Conservation (phyloP, 2,329 filamentous ascomycete genomes). For the Magnaporthiopsis poae region DNA sequence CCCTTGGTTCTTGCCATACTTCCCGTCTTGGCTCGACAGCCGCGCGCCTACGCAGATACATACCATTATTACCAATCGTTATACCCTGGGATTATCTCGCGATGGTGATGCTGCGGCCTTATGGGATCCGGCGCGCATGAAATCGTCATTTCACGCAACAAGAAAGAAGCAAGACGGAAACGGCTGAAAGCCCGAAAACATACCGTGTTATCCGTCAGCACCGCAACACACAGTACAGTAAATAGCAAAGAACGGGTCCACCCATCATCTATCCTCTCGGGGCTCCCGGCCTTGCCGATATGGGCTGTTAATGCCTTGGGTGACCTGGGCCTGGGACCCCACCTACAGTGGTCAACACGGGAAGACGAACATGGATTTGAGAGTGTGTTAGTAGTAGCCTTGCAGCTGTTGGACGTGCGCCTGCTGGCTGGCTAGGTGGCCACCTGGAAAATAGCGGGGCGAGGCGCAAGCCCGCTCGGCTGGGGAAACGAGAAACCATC, state of each 20-base stretch:
- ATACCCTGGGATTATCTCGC: neutral
- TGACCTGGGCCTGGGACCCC: no score
- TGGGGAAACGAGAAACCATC: neutral
- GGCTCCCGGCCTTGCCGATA: neutral
- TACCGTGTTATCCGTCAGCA: no score
- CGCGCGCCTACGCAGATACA: no score
- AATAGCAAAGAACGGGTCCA: neutral
- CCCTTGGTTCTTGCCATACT: neutral
- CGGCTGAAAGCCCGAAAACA: no score
- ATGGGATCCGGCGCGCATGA: neutral
- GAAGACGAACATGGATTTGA: no score
- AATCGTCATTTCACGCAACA: constrained; percentile 2
- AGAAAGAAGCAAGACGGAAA: neutral
- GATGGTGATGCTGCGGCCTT: neutral
- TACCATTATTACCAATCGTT: neutral
- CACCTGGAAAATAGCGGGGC: no score
- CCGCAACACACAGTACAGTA: no score
- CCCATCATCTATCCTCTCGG: neutral
- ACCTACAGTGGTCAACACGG: neutral
- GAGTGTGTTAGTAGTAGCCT: neutral
- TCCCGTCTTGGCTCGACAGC: neutral
- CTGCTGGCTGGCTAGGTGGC: no score
- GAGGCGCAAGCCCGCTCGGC: neutral
- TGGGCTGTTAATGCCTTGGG: neutral
- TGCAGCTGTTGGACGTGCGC: neutral